Evolutionary conservation across 1,284 basidiomycete species (phyloP).

Genomic region (Cutaneotrichosporon cyanovorans): DNA sequence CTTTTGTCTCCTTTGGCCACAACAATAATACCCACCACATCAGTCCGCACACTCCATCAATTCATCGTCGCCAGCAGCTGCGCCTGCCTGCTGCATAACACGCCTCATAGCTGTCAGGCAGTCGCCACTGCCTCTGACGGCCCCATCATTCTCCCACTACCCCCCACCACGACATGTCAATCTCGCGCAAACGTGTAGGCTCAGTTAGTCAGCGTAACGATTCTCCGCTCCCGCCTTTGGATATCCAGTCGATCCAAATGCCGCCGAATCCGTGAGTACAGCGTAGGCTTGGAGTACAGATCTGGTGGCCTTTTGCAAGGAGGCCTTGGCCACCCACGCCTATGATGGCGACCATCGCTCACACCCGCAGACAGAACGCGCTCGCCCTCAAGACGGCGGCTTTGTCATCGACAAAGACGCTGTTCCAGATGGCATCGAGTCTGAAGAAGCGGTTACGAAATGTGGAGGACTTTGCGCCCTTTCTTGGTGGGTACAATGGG

Average conservation of each 20-base stretch:
- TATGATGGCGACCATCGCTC: not conserved
- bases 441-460: slow-evolving; percentile 35
- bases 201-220: slow-evolving; percentile 41
- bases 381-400: slow-evolving; percentile 45
- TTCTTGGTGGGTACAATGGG: slow-evolving; percentile 36
- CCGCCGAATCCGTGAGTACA: slow-evolving; percentile 40
- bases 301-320: too few species aligned
- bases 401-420: slow-evolving; percentile 39
- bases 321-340: too few species aligned
- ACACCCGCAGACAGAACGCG: slow-evolving; percentile 35
- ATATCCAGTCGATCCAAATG: slow-evolving; percentile 44
- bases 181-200: slow-evolving; percentile 38
- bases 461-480: slow-evolving; percentile 41
- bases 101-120: too few species aligned
- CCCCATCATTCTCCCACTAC: not conserved
- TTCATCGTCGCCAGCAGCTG: too few species aligned
- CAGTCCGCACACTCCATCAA: too few species aligned
- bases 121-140: too few species aligned
- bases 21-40: too few species aligned
- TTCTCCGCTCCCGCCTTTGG: slow-evolving; percentile 31
- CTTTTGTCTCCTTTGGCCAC: too few species aligned
- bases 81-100: too few species aligned
- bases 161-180: slow-evolving; percentile 21
- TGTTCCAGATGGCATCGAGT: slow-evolving; percentile 42
- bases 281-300: too few species aligned